Evolutionary conservation across 75 land plant species (phyloP).

Genomic region (Pseudotsuga menziesii): DNA sequence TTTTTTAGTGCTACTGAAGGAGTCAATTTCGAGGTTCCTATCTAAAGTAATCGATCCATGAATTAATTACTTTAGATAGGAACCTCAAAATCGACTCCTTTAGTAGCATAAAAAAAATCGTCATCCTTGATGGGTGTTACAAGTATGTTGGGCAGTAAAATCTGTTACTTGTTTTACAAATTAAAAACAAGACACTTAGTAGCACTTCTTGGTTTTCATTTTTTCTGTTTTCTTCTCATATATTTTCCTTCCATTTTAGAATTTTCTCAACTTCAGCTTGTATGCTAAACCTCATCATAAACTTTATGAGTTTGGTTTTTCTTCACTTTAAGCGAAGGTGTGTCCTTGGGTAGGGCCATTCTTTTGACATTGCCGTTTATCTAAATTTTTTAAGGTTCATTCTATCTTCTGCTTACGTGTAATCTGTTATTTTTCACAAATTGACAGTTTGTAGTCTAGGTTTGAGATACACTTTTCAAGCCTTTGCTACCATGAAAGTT

Average conservation of each 20-base stretch:
- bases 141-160: too few species aligned
- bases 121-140: too few species aligned
- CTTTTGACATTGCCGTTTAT: not conserved
- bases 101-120: too few species aligned
- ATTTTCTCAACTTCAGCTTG: not conserved
- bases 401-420: not conserved
- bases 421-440: not conserved
- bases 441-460: not conserved
- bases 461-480: not conserved
- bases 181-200: not conserved
- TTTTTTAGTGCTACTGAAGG: too few species aligned
- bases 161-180: too few species aligned
- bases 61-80: too few species aligned
- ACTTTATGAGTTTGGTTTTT: not conserved
- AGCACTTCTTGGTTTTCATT: not conserved
- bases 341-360: not conserved
- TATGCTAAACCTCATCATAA: not conserved
- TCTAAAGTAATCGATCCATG: too few species aligned
- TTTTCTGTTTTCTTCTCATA: not conserved
- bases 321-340: too few species aligned
- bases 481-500: not conserved
- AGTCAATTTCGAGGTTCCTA: too few species aligned
- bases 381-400: not conserved
- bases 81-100: too few species aligned
- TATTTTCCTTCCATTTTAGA: not conserved